Evolutionary conservation across 768 basidiomycete species (phyloP).

Genomic region (Leucocoprinus sp.): DNA sequence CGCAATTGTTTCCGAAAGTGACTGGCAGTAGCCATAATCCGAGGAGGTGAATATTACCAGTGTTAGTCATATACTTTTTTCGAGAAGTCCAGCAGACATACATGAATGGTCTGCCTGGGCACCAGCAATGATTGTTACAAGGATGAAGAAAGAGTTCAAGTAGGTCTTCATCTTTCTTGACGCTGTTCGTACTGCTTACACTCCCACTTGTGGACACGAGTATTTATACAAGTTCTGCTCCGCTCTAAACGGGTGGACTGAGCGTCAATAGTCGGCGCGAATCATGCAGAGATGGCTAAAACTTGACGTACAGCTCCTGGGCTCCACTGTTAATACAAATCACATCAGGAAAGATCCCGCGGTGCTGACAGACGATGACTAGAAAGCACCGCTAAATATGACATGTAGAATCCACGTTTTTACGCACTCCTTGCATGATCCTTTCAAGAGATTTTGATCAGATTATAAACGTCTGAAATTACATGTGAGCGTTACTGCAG

Average conservation of each 20-base stretch:
- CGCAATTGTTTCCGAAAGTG: conserved; percentile 28
- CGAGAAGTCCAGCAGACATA: neutral
- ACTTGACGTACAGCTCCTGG: neutral
- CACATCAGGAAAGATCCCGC: neutral
- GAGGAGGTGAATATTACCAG: neutral
- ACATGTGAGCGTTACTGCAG: no score
- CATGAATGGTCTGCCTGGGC: conserved; percentile 18
- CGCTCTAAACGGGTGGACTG: neutral
- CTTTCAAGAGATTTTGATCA: no score
- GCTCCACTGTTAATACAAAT: neutral
- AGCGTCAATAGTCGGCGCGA: neutral
- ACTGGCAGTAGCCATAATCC: conserved; percentile 16
- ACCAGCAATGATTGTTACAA: conserved; percentile 3
- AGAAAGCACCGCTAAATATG: no score
- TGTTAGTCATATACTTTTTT: neutral
- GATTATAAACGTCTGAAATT: no score
- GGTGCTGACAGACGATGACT: no score
- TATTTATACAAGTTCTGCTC: conserved; percentile 1
- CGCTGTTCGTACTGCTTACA: neutral
- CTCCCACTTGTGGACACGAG: neutral
- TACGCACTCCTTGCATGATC: no score
- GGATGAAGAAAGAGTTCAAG: neutral
- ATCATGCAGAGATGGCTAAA: neutral
- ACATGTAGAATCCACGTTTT: no score
- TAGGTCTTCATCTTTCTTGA: neutral